Evolutionary conservation across 352 stramenopile genomes (phyloP).

Genomic region (Phytophthora podocarpi): DNA sequence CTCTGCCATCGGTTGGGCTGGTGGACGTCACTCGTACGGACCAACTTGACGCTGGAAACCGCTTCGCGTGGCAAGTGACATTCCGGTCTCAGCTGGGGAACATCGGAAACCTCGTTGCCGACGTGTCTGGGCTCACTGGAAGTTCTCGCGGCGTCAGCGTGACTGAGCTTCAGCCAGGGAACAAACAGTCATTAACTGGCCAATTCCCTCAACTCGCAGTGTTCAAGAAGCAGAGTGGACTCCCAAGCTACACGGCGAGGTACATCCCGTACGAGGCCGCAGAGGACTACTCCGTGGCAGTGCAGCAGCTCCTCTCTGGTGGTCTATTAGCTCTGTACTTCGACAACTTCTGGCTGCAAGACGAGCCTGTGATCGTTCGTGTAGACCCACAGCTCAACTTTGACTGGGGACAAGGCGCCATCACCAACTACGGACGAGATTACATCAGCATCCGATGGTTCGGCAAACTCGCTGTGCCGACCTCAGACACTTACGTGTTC

Average conservation of each 20-base stretch:
- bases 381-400: constrained; percentile 90
- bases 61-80: constrained; percentile 93
- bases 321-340: constrained; percentile 93
- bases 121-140: constrained; percentile 56
- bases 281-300: constrained; percentile 86
- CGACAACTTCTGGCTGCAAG: constrained; percentile 97
- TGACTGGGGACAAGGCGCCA: constrained; percentile 88
- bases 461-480: constrained; percentile 89
- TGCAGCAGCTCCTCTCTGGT: constrained; percentile 91
- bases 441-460: constrained; percentile 96
- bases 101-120: constrained; percentile 64
- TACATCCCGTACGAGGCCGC: constrained; percentile 83
- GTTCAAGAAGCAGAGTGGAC: constrained; percentile 92
- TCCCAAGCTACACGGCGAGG: constrained; percentile 91
- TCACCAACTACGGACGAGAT: constrained; percentile 94
- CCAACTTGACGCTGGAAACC: constrained; percentile 77
- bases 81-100: constrained; percentile 91
- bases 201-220: constrained; percentile 68
- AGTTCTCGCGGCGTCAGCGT: constrained; percentile 58
- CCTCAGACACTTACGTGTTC: constrained; percentile 92
- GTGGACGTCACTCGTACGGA: constrained; percentile 90
- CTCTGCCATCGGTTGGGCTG: constrained; percentile 80
- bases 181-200: constrained; percentile 76
- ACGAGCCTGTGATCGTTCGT: constrained; percentile 83
- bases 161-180: constrained; percentile 71